A percentile compares a stretch with the other conserved stretches of the same genome.
phyloP scores from a whole-genome alignment of 495 filamentous ascomycete genomes.

The Schizothecium vesticola region DNA sequence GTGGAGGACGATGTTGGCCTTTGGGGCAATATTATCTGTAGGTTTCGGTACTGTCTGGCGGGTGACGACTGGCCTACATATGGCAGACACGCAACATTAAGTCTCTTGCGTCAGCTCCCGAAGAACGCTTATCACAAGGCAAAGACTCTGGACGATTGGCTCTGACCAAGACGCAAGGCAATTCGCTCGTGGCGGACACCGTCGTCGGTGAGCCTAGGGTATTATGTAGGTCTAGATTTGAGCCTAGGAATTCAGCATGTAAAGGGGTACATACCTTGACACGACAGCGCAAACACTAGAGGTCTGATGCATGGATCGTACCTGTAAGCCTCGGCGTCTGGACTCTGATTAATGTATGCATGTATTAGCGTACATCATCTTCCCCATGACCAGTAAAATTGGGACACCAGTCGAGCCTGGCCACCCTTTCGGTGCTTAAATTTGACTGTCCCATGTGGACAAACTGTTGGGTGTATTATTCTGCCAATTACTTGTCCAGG shows the following conservation, averaged over 20 bases:
- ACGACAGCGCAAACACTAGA: background rate
- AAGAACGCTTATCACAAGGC: too few relatives aligned
- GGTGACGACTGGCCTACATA: background rate
- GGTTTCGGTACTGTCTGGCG: background rate
- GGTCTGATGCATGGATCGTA: background rate
- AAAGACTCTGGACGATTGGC: too few relatives aligned
- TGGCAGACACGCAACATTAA: too few relatives aligned
- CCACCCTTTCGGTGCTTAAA: background rate
- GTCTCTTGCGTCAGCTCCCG: too few relatives aligned
- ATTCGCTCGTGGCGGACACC: too few relatives aligned
- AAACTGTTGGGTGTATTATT: background rate
- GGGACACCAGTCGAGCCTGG: background rate
- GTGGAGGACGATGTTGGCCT: background rate
- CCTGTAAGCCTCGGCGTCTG: background rate
- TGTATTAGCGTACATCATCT: background rate
- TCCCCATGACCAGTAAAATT: background rate
- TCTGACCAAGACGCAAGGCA: too few relatives aligned
- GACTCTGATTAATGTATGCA: background rate
- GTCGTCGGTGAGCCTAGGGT: too few relatives aligned
- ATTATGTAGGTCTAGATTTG: too few relatives aligned
- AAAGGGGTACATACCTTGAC: too few relatives aligned
- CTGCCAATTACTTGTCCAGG: slow-evolving; percentile 28
- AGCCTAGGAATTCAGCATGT: too few relatives aligned
- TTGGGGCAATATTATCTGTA: background rate
- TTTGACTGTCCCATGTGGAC: background rate